Evolutionary conservation across 192 early-diverging fungal genomes (phyloP), one percentile per base, ranked within the genome.

Genomic region (Jimgerdemannia lactiflua): DNA sequence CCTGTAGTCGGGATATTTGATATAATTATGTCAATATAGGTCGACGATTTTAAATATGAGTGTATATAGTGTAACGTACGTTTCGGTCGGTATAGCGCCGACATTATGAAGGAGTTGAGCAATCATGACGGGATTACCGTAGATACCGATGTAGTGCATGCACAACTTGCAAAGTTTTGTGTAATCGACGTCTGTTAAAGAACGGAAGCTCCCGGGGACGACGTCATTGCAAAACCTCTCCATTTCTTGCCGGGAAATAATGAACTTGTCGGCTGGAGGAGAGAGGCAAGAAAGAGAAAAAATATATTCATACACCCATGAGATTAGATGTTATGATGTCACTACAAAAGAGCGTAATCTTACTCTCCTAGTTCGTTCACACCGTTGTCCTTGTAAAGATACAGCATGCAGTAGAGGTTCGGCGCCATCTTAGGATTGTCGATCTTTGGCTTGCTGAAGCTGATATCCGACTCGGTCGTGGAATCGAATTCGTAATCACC

Each of bases 171-270:
- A 65, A 9, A 75, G n/a, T 54, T 71, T 72, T 18, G 42, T 39
- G 20, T 64, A 75, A 19, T 71, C 42, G 43, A 75, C 71, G 19
- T 75, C 69, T 7, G 69, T 43, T 18, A 72, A 18, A 29, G 74
- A 71, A 10, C 71, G 64, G 20, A 71, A 75, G 40, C 74, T 75
- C 3, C 4, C 42, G 4, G 74, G 49, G 9, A 41, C 39, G 43
- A 75, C 39, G n/a, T 70, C 74, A 6, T 75, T 75, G 44, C 74
- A 75, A 44, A 75, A 64, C 6, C 71, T 69, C 17, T 71, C 40
- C 54, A 75, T 64, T 6, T 39, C 39, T 0, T 11, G 7, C 7
- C 40, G 41, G 3, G 69, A 71, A 2, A 75, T 59, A 40, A 75
- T 75, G 17, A 71, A 43, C 49, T 75, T 75, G n/a, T 75, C 70